Conservation (phyloP, 1,284 basidiomycete species). For the Megacollybia platyphylla region DNA sequence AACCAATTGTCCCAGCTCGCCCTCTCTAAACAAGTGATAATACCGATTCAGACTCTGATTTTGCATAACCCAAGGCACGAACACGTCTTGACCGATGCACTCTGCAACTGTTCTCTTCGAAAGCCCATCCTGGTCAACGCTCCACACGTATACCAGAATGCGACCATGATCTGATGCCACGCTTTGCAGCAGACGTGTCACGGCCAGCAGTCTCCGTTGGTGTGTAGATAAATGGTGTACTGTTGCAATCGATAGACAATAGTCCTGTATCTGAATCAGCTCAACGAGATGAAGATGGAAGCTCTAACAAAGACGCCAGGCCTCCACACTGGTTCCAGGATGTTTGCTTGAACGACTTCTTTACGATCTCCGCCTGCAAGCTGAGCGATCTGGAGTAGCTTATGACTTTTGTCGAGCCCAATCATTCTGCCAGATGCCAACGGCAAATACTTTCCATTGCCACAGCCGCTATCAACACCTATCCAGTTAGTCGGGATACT, state of each 20-base stretch:
- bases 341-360: slow-evolving; percentile 72
- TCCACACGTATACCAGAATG: slow-evolving; percentile 97
- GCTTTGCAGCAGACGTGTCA: slow-evolving; percentile 58
- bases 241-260: slow-evolving; percentile 89
- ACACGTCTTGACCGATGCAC: slow-evolving; percentile 27
- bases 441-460: slow-evolving; percentile 94
- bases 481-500: slow-evolving; percentile 67
- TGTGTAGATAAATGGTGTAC: slow-evolving; percentile 86
- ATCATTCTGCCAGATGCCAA: slow-evolving; percentile 56
- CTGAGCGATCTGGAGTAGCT: slow-evolving; percentile 67
- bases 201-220: slow-evolving; percentile 55
- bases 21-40: slow-evolving; percentile 84
- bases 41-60: slow-evolving; percentile 68
- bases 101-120: slow-evolving; percentile 54
- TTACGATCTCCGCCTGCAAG: slow-evolving; percentile 38
- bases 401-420: slow-evolving; percentile 73
- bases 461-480: slow-evolving; percentile 91
- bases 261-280: slow-evolving; percentile 47
- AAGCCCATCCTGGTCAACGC: slow-evolving; percentile 80
- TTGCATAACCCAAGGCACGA: slow-evolving; percentile 32
- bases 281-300: slow-evolving; percentile 1
- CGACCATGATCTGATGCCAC: slow-evolving; percentile 59
- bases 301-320: slow-evolving; percentile 61
- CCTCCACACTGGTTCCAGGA: slow-evolving; percentile 61
- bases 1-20: slow-evolving; percentile 61